Evolutionary conservation across 371 early-diverging fungal species (phyloP), one percentile per base, ranked within the genome.

Genomic region (Batrachochytrium dendrobatidis): DNA sequence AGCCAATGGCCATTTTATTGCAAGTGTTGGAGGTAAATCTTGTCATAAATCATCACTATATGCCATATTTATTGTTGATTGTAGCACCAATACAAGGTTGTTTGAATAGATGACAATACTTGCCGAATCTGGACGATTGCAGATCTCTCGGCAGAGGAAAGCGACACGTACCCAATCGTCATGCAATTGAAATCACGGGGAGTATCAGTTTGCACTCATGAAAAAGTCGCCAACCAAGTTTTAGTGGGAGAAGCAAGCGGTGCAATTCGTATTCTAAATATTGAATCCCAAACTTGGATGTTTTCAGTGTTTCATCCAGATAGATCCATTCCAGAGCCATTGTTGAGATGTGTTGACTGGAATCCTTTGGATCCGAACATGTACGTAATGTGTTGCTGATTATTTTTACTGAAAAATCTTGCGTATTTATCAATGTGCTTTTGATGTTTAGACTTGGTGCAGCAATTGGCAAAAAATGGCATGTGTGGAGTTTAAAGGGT

Each of bases 251-350:
- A 48, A n/a, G 22, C 49, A 29, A 25, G 25, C 12, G 49, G 49
- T 48, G 49, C 49, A n/a, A 48, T 48, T 29, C 8, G 49, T 25
- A 48, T 48, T 29, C 49, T 48, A 12, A 29, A 48, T n/a, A 24
- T 48, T 29, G 49, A 48, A 29, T 25, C 8, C 22, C 49, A 48
- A 7, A 8, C 49, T 12, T 48, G 49, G 49, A 22, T 48, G 12
- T 48, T 48, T 48, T 48, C 49, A 12, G 49, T 48, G 6, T 48
- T 48, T 29, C 49, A 48, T 22, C 49, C 49, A 7, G 49, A 48
- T n/a, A 48, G n/a, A 8, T 12, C 49, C 8, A 29, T 22, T 12
- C 49, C 49, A 12, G 49, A 8, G 6, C 31, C 52, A 22, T 7
- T 51, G 31, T 22, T 51, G 52, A 6, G 52, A 4, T 8, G 6